These are phyloP conservation scores for Amanita subjunquillea DNA, from an alignment of 768 basidiomycete genomes.

Conservation along the genomic window DNA sequence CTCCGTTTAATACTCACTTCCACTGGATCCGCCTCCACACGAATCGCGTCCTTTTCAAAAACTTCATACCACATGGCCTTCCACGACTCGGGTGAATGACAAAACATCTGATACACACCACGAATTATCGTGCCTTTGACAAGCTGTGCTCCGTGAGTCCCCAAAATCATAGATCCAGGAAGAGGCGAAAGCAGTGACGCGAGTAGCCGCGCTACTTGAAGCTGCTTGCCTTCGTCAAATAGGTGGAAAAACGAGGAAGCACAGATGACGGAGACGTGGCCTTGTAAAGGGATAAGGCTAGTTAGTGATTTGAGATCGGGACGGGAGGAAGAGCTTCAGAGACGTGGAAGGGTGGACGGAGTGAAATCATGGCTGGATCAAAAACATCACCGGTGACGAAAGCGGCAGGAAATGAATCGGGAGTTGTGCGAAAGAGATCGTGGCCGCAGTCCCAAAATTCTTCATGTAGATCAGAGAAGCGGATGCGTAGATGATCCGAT, in stretches of 20 bases:
- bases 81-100: slow-evolving; percentile 28
- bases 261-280: slow-evolving; percentile 37
- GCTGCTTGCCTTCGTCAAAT: slow-evolving; percentile 22
- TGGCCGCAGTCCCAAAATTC: slow-evolving; percentile 57
- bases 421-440: slow-evolving; percentile 42
- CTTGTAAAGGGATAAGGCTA: slow-evolving; percentile 22
- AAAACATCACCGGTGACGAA: slow-evolving; percentile 51
- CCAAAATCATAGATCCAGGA: slow-evolving; percentile 24
- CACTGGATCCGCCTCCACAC: slow-evolving; percentile 13
- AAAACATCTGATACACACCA: slow-evolving; percentile 19
- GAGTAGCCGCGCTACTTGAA: slow-evolving; percentile 18
- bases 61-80: slow-evolving; percentile 22
- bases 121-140: slow-evolving; percentile 18
- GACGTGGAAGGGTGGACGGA: slow-evolving; percentile 6
- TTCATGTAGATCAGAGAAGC: slow-evolving; percentile 13
- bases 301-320: slow-evolving; percentile 11
- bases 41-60: slow-evolving; percentile 19
- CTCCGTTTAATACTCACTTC: slow-evolving; percentile 22
- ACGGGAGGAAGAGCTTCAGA: background rate
- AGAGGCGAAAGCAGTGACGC: slow-evolving; percentile 21
- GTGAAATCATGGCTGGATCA: slow-evolving; percentile 31
- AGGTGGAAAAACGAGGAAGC: slow-evolving; percentile 26
- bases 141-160: slow-evolving; percentile 23
- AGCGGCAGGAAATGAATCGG: slow-evolving; percentile 38
- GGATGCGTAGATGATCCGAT: background rate